These are phyloP conservation scores for Candida yuanshanica DNA, from an alignment of 805 yeast genomes.

Conservation along the genomic window DNA sequence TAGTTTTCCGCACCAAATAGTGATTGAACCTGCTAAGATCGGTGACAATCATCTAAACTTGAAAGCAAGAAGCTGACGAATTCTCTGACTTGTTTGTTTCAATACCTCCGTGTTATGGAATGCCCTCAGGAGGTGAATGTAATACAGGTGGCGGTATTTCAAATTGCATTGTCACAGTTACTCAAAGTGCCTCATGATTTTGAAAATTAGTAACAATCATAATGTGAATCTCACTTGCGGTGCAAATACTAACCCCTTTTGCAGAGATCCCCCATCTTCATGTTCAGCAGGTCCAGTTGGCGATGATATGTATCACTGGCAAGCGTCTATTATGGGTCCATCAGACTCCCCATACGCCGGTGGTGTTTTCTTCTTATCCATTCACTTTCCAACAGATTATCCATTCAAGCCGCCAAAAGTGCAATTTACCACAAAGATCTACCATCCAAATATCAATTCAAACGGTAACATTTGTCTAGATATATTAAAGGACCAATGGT, in stretches of 20 bases:
- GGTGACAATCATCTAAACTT: too few relatives aligned
- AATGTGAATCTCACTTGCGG: too few relatives aligned
- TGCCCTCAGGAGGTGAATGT: too few relatives aligned
- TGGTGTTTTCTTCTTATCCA: constrained; percentile 93
- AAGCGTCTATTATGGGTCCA: constrained; percentile 99
- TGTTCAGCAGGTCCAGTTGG: constrained; percentile 99
- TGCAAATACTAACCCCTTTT: constrained; percentile 16
- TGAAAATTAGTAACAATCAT: too few relatives aligned
- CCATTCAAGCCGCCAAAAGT: constrained; percentile 98
- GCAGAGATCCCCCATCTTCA: constrained; percentile 95
- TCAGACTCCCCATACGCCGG: constrained; percentile 87
- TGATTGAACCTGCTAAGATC: too few relatives aligned
- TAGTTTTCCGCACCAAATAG: too few relatives aligned
- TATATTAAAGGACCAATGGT: constrained; percentile 97
- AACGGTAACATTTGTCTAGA: constrained; percentile 91
- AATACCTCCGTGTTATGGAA: too few relatives aligned
- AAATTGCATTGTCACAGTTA: too few relatives aligned
- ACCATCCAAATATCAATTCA: constrained; percentile 90
- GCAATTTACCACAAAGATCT: constrained; percentile 61
- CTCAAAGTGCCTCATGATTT: too few relatives aligned
- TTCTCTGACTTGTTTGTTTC: too few relatives aligned
- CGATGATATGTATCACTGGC: constrained; percentile 98
- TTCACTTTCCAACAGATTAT: constrained; percentile 98
- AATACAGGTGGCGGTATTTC: too few relatives aligned
- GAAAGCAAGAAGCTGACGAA: too few relatives aligned